Conservation (phyloP, 2,329 filamentous ascomycete species). For the Mycosphaerelloides madeirae region DNA sequence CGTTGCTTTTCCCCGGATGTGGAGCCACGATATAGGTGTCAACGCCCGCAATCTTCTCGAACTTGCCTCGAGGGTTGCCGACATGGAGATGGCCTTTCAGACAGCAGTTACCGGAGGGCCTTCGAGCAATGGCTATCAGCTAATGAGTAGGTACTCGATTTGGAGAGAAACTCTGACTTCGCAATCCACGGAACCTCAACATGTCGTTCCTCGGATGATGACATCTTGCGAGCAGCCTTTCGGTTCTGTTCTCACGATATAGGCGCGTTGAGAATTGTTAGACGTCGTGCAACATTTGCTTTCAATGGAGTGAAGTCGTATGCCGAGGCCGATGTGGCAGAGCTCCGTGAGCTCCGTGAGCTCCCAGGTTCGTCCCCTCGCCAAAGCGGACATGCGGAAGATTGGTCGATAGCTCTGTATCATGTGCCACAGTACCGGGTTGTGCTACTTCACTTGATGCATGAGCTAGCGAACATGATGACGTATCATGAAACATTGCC, state of each 20-base stretch:
- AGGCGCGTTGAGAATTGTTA: too few species aligned
- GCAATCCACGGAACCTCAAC: constrained; percentile 15
- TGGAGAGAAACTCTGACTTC: constrained; percentile 3
- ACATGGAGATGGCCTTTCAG: constrained; percentile 20
- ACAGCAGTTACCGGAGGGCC: constrained; percentile 20
- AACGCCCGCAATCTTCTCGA: constrained; percentile 16
- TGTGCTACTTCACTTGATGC: too few species aligned
- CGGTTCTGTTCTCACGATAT: too few species aligned
- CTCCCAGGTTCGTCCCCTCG: not conserved
- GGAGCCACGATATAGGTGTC: constrained; percentile 21
- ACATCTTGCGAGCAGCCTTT: not conserved
- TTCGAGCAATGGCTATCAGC: not conserved
- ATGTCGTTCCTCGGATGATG: constrained; percentile 5
- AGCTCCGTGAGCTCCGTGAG: not conserved
- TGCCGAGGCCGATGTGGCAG: not conserved
- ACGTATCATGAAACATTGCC: too few species aligned
- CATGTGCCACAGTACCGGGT: too few species aligned
- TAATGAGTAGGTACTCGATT: not conserved
- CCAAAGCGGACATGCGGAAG: not conserved
- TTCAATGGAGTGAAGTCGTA: too few species aligned
- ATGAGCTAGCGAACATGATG: too few species aligned
- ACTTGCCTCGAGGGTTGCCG: constrained; percentile 16
- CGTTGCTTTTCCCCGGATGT: constrained; percentile 13
- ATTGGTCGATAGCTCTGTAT: not conserved
- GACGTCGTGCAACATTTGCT: too few species aligned